These are phyloP conservation scores for Tricholomella constricta DNA, from an alignment of 768 basidiomycete genomes.

Conservation along the genomic window DNA sequence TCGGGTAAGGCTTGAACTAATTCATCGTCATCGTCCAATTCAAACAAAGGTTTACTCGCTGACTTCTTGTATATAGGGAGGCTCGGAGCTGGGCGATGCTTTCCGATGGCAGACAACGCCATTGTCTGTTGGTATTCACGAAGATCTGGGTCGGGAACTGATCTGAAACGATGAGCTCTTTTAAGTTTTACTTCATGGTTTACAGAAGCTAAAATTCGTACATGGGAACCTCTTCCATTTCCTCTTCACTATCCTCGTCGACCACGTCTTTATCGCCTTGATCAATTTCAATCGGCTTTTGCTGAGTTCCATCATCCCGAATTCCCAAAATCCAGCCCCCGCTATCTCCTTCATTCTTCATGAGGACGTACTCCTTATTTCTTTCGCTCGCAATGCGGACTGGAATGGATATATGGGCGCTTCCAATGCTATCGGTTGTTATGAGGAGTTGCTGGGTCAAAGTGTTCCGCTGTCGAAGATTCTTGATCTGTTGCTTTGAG, in stretches of 20 bases:
- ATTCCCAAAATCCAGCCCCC: constrained; percentile 97
- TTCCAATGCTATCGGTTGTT: constrained; percentile 92
- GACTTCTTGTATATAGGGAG: constrained; percentile 36
- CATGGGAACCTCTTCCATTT: constrained; percentile 85
- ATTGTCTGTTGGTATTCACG: constrained; percentile 60
- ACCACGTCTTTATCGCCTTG: constrained; percentile 44
- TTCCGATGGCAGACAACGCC: constrained; percentile 61
- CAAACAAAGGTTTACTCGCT: constrained; percentile 52
- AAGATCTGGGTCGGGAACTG: constrained; percentile 59
- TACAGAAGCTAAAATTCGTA: constrained; percentile 35
- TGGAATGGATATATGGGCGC: constrained; percentile 87
- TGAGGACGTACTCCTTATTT: constrained; percentile 91
- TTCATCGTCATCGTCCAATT: constrained; percentile 49
- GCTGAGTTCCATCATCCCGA: constrained; percentile 78
- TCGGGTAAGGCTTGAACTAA: constrained; percentile 5
- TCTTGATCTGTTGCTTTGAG: constrained; percentile 93
- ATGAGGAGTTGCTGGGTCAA: constrained; percentile 91
- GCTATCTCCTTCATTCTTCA: constrained; percentile 84
- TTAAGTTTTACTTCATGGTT: neutral
- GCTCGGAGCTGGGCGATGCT: constrained; percentile 32
- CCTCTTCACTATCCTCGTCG: constrained; percentile 48
- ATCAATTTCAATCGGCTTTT: constrained; percentile 88
- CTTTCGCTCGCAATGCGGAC: constrained; percentile 93
- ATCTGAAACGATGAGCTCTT: constrained; percentile 27
- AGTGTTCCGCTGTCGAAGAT: constrained; percentile 83